Conservation (phyloP, 768 basidiomycete species). For the Mycena belliarum region DNA sequence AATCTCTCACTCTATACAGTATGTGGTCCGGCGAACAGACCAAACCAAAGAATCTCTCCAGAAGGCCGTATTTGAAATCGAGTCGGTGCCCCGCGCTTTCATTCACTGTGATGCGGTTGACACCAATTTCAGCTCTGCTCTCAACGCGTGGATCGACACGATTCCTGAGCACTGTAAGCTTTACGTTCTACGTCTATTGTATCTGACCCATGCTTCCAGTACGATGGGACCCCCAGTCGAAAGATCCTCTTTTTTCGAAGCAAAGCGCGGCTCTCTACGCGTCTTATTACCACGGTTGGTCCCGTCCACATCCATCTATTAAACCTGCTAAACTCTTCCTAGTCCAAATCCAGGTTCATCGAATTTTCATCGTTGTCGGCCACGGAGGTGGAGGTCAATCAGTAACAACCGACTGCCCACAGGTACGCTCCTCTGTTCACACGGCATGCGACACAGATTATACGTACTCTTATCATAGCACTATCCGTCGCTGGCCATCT, state of each 20-base stretch:
- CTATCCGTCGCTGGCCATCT: conserved; percentile 66
- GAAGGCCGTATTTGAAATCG: conserved; percentile 50
- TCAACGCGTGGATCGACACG: conserved; percentile 68
- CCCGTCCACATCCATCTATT: neutral
- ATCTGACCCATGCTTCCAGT: conserved; percentile 20
- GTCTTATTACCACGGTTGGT: conserved; percentile 24
- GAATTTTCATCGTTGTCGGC: conserved; percentile 68
- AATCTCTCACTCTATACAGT: conserved; percentile 33
- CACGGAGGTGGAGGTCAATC: too few species aligned
- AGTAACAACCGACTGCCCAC: too few species aligned
- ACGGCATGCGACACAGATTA: too few species aligned
- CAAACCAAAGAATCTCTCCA: conserved; percentile 43
- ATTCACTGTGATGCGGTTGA: neutral
- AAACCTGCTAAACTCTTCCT: neutral
- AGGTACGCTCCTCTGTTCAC: too few species aligned
- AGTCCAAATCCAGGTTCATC: conserved; percentile 62
- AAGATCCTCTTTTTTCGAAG: conserved; percentile 21
- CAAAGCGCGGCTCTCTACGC: conserved; percentile 27
- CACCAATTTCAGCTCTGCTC: conserved; percentile 37
- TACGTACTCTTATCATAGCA: conserved; percentile 18
- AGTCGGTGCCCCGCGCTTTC: conserved; percentile 27
- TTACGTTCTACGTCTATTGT: too few species aligned
- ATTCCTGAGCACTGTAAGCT: conserved; percentile 56
- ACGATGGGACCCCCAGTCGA: conserved; percentile 29
- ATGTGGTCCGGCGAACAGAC: conserved; percentile 34